Evolutionary conservation across 106 monocot genomes (phyloP).

Genomic region (Amphibolis antarctica): DNA sequence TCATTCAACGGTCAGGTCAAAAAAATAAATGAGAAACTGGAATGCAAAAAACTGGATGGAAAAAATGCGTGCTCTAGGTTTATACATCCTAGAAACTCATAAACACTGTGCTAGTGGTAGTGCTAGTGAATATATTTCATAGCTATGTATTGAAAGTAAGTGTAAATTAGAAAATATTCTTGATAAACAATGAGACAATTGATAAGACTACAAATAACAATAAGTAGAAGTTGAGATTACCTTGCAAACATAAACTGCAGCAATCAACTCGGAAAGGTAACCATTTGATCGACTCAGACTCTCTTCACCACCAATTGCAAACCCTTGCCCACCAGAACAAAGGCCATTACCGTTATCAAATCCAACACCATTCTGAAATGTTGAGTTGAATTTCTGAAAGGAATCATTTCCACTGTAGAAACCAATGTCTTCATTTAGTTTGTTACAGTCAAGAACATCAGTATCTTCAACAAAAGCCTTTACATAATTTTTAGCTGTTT

Average conservation of each 20-base stretch:
- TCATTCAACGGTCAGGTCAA: no score
- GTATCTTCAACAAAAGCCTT: conserved; percentile 43
- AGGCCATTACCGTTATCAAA: conserved; percentile 80
- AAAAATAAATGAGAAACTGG: no score
- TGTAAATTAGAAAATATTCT: no score
- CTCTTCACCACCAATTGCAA: conserved; percentile 76
- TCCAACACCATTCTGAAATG: conserved; percentile 84
- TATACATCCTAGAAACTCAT: no score
- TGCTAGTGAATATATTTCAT: no score
- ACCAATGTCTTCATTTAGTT: conserved; percentile 12
- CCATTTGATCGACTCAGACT: conserved; percentile 49
- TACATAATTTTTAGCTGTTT: conserved; percentile 75
- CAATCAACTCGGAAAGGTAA: conserved; percentile 78
- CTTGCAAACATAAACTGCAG: conserved; percentile 68
- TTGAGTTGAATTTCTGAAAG: conserved; percentile 16
- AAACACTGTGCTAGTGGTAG: no score
- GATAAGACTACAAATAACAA: no score
- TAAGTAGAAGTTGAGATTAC: conserved; percentile 25
- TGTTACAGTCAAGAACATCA: conserved; percentile 9
- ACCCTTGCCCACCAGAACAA: conserved; percentile 51
- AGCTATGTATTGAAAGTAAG: no score
- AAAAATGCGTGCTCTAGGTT: no score
- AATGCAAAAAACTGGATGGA: no score
- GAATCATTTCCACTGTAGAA: conserved; percentile 8
- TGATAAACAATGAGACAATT: no score